Evolutionary conservation across 2,329 filamentous ascomycete genomes (phyloP).

Genomic region (Trichoderma atrobrunneum): DNA sequence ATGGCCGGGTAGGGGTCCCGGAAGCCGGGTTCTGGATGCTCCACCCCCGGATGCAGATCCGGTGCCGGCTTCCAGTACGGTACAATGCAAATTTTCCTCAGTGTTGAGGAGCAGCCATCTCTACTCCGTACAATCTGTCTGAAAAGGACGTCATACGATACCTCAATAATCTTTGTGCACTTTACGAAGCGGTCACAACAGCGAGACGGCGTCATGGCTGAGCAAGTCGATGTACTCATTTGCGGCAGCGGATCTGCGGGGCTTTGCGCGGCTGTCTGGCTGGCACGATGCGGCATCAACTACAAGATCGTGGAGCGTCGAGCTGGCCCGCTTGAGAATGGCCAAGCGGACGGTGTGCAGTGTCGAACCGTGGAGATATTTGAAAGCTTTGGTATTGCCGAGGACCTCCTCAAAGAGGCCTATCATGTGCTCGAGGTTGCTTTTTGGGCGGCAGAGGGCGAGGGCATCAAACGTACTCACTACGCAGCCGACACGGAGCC

Average conservation of each 20-base stretch:
- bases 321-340: neutral
- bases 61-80: neutral
- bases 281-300: neutral
- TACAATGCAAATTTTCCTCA: neutral
- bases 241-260: neutral
- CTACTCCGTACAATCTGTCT: neutral
- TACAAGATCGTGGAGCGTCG: neutral
- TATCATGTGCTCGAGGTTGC: constrained; percentile 2
- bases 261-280: constrained; percentile 1
- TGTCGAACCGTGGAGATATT: neutral
- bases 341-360: neutral
- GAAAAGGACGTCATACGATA: neutral
- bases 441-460: neutral
- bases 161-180: neutral
- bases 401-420: neutral
- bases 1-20: neutral
- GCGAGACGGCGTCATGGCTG: neutral
- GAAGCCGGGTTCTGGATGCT: neutral
- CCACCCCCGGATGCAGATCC: neutral
- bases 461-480: neutral
- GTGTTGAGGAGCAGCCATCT: neutral
- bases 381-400: neutral
- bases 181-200: neutral
- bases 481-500: neutral
- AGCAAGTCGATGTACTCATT: constrained; percentile 2